These are phyloP conservation scores for Trametes sanguinea DNA, from an alignment of 768 basidiomycete species.

Conservation along the genomic window DNA sequence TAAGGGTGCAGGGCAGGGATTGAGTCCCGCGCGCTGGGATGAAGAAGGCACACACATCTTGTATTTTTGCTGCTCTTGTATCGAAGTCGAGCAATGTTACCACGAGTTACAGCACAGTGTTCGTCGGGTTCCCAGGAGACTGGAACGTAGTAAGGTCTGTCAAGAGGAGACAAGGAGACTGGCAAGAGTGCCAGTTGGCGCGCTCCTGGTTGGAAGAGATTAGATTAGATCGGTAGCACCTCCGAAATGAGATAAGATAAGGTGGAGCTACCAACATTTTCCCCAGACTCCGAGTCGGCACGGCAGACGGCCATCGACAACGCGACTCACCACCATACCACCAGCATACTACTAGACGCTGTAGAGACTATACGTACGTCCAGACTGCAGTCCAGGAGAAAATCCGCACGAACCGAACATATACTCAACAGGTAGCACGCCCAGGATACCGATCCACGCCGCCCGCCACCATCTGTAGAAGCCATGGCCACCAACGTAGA, in stretches of 20 bases:
- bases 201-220: not conserved
- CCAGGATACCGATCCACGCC: too few species aligned
- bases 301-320: not conserved
- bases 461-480: too few species aligned
- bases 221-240: not conserved
- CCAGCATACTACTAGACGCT: not conserved
- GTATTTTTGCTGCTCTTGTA: not conserved
- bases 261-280: not conserved
- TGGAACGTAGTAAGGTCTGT: too few species aligned
- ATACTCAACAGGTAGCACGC: too few species aligned
- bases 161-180: too few species aligned
- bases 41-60: not conserved
- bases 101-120: too few species aligned
- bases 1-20: conserved; percentile 2
- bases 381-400: too few species aligned
- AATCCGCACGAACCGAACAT: too few species aligned
- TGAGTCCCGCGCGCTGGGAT: not conserved
- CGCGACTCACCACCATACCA: not conserved
- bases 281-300: not conserved
- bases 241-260: not conserved
- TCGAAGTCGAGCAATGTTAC: too few species aligned
- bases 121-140: too few species aligned
- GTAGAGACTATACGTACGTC: not conserved
- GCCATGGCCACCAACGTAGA: conserved; percentile 18
- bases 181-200: too few species aligned